phyloP scores from a whole-genome alignment of 2,329 filamentous ascomycete species.

The Aspergillus sp. region DNA sequence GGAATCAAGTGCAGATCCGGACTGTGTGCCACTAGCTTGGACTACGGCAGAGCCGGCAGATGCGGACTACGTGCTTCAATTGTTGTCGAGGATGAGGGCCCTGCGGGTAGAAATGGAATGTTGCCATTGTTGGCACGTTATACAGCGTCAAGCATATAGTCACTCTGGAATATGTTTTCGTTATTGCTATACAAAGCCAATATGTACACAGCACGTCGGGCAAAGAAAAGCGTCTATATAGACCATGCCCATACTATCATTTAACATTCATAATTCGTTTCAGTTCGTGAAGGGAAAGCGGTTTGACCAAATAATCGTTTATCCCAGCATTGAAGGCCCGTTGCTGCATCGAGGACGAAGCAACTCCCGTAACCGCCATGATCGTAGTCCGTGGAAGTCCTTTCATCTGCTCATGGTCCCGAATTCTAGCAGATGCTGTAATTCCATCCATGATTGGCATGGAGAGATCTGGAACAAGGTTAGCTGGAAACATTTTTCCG shows the following conservation, averaged over 20 bases:
- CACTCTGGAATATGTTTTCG: too few species aligned
- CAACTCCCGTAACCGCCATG: constrained; percentile 26
- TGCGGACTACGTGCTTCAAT: too few species aligned
- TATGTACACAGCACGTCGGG: too few species aligned
- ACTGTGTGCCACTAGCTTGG: too few species aligned
- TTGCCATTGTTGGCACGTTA: too few species aligned
- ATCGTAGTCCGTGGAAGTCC: constrained; percentile 15
- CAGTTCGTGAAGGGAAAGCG: constrained; percentile 23
- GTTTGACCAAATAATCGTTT: constrained; percentile 26
- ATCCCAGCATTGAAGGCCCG: constrained; percentile 23
- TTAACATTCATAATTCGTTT: constrained; percentile 22
- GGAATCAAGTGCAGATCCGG: too few species aligned
- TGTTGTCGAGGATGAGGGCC: too few species aligned
- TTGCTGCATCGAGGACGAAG: constrained; percentile 24
- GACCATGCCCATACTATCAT: constrained; percentile 5
- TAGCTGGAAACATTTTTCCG: background rate
- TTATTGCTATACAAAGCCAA: too few species aligned
- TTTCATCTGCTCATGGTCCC: constrained; percentile 25
- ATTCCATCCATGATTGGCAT: constrained; percentile 41
- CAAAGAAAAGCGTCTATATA: too few species aligned
- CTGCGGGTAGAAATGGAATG: background rate
- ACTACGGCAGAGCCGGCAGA: too few species aligned
- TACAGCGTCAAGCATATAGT: too few species aligned
- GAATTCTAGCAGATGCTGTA: constrained; percentile 34
- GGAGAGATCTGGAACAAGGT: constrained; percentile 31